phyloP scores from a whole-genome alignment of 2,329 filamentous ascomycete species.

The Colletotrichum orbiculare region DNA sequence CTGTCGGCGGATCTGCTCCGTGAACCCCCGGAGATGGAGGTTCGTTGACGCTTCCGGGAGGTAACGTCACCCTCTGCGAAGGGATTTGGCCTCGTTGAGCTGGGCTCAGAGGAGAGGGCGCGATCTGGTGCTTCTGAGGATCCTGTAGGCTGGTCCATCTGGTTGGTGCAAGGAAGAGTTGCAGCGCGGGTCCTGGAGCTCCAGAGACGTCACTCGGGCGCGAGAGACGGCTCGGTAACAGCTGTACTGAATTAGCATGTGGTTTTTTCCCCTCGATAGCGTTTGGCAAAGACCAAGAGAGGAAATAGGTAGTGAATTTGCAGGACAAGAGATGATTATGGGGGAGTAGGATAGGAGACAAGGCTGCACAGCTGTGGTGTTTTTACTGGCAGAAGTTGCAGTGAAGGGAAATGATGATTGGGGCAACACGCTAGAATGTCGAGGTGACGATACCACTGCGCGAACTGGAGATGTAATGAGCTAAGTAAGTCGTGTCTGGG shows the following conservation, averaged over 20 bases:
- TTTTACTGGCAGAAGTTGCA: not conserved
- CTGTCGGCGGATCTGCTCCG: conserved; percentile 64
- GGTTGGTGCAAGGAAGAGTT: conserved; percentile 52
- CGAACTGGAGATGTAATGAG: conserved; percentile 29
- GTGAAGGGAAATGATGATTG: conserved; percentile 2
- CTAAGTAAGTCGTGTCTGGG: conserved; percentile 30
- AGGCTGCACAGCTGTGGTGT: conserved; percentile 28
- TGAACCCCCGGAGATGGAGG: conserved; percentile 64
- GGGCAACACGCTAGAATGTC: conserved; percentile 24
- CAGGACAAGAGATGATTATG: not conserved
- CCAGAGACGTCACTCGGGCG: conserved; percentile 62
- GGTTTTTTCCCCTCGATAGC: conserved; percentile 45
- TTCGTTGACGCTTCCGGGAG: conserved; percentile 71
- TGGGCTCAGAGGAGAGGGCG: conserved; percentile 71
- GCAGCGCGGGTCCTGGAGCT: conserved; percentile 56
- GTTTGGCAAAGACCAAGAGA: conserved; percentile 36
- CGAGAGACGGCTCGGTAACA: conserved; percentile 65
- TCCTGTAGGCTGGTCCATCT: conserved; percentile 65
- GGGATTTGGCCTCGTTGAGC: conserved; percentile 71
- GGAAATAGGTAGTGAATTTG: conserved; percentile 28
- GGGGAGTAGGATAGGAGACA: conserved; percentile 26
- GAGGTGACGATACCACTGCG: conserved; percentile 32
- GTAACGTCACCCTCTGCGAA: conserved; percentile 69
- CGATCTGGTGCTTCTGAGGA: conserved; percentile 66
- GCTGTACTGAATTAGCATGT: conserved; percentile 68